These are phyloP conservation scores for Entomortierella lignicola DNA, from an alignment of 192 early-diverging fungal genomes.

Conservation along the genomic window DNA sequence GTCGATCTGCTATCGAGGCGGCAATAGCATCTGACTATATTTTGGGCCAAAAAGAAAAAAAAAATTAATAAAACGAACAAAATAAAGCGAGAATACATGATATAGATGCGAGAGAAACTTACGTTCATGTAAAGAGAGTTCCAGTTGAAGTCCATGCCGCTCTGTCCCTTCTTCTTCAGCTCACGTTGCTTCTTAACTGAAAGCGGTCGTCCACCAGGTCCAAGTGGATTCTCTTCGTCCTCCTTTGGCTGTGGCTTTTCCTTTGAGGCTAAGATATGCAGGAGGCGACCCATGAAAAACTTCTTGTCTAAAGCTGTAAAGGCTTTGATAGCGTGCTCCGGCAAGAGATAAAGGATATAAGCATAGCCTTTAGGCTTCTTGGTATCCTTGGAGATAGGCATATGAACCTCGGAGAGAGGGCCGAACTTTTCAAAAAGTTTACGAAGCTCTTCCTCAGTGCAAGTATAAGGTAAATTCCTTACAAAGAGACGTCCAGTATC, in stretches of 20 bases:
- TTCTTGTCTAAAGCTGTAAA: constrained; percentile 83
- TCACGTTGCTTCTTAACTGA: constrained; percentile 89
- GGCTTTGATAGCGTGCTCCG: constrained; percentile 94
- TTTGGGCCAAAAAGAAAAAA: no score
- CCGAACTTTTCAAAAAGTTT: constrained; percentile 88
- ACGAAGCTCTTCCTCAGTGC: constrained; percentile 89
- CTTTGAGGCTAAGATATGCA: constrained; percentile 90
- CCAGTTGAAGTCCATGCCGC: constrained; percentile 93
- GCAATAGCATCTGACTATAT: constrained; percentile 87
- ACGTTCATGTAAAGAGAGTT: constrained; percentile 96
- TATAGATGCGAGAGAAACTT: constrained; percentile 49
- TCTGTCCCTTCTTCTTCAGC: constrained; percentile 77
- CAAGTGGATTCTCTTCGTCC: constrained; percentile 56
- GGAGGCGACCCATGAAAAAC: constrained; percentile 91
- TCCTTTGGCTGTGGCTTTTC: constrained; percentile 81
- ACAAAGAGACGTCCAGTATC: constrained; percentile 97
- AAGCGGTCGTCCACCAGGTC: constrained; percentile 64
- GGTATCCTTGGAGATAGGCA: constrained; percentile 93
- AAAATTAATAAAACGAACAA: neutral
- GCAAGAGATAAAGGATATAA: constrained; percentile 88
- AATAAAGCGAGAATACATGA: neutral
- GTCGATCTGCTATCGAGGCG: constrained; percentile 93
- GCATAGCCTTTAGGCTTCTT: constrained; percentile 95
- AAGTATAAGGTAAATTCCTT: constrained; percentile 91
- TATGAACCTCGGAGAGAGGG: constrained; percentile 92